Conservation (phyloP, 2,329 filamentous ascomycete genomes). For the Aspergillus candidus region DNA sequence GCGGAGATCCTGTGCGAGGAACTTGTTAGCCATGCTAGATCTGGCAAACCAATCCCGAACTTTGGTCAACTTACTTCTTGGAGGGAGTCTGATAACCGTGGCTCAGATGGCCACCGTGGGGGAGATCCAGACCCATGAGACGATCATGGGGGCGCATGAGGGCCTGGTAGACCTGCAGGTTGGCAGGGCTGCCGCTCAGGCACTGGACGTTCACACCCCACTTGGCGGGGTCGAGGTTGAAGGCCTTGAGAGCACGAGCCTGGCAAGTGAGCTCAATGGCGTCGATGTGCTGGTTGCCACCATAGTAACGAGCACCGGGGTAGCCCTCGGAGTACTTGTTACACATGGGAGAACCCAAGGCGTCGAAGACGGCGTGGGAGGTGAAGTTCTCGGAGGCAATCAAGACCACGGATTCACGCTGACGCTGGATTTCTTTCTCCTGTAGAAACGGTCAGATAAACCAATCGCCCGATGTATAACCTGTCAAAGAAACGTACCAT, state of each 20-base stretch:
- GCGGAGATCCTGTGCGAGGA: conserved; percentile 67
- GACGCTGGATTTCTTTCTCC: conserved; percentile 91
- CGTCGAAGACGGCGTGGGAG: conserved; percentile 95
- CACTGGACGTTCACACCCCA: conserved; percentile 83
- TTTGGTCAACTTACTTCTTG: conserved; percentile 57
- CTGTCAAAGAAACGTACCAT: conserved; percentile 60
- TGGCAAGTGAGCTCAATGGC: conserved; percentile 94
- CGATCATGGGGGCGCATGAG: conserved; percentile 88
- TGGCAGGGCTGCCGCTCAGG: conserved; percentile 86
- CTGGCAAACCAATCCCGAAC: not conserved
- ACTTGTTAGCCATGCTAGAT: conserved; percentile 1
- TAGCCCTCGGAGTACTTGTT: conserved; percentile 99
- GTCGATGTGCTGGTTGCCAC: conserved; percentile 98
- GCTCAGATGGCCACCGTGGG: conserved; percentile 90
- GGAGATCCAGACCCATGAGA: conserved; percentile 93
- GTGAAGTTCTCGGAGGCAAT: conserved; percentile 99
- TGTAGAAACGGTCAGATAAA: conserved; percentile 38
- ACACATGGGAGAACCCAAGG: conserved; percentile 87
- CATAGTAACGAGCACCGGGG: conserved; percentile 96
- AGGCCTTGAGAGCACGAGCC: conserved; percentile 66
- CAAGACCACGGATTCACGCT: conserved; percentile 96
- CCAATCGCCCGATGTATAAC: too few species aligned
- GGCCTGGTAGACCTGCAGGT: conserved; percentile 96
- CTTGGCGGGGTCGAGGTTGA: conserved; percentile 29
- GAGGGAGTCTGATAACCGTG: conserved; percentile 96